Conservation (phyloP, 331 rosid genomes). For the Phaseolus coccineus region DNA sequence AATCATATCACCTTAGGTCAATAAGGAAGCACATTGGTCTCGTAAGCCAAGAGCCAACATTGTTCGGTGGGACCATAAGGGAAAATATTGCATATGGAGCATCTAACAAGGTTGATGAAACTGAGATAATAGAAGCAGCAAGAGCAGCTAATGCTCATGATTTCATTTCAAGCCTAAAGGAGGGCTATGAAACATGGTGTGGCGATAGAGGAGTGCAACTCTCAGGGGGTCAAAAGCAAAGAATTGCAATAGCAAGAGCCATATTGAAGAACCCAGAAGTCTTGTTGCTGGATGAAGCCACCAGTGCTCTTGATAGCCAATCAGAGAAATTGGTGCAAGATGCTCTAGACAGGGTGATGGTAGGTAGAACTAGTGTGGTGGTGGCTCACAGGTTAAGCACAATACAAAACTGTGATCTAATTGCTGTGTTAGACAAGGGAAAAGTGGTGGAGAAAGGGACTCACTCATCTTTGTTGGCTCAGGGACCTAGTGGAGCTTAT, state of each 20-base stretch:
- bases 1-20: slow-evolving; percentile 61
- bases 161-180: slow-evolving; percentile 74
- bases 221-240: slow-evolving; percentile 90
- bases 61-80: slow-evolving; percentile 77
- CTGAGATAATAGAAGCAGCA: slow-evolving; percentile 76
- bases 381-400: slow-evolving; percentile 95
- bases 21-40: slow-evolving; percentile 76
- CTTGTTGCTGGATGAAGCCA: slow-evolving; percentile 81
- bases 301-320: slow-evolving; percentile 85
- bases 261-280: slow-evolving; percentile 75
- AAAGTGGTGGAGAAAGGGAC: slow-evolving; percentile 79
- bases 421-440: slow-evolving; percentile 85
- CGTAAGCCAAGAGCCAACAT: slow-evolving; percentile 87
- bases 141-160: slow-evolving; percentile 83
- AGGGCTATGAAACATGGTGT: slow-evolving; percentile 79
- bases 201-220: slow-evolving; percentile 89
- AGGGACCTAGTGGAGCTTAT: slow-evolving; percentile 77
- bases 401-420: slow-evolving; percentile 71
- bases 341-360: slow-evolving; percentile 85
- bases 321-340: slow-evolving; percentile 90
- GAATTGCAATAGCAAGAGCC: slow-evolving; percentile 90
- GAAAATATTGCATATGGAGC: slow-evolving; percentile 80
- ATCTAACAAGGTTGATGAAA: slow-evolving; percentile 49
- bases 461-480: slow-evolving; percentile 66
- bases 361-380: slow-evolving; percentile 89